Evolutionary conservation across 352 stramenopile genomes (phyloP).

Genomic region (Globisporangium acanthophoron): DNA sequence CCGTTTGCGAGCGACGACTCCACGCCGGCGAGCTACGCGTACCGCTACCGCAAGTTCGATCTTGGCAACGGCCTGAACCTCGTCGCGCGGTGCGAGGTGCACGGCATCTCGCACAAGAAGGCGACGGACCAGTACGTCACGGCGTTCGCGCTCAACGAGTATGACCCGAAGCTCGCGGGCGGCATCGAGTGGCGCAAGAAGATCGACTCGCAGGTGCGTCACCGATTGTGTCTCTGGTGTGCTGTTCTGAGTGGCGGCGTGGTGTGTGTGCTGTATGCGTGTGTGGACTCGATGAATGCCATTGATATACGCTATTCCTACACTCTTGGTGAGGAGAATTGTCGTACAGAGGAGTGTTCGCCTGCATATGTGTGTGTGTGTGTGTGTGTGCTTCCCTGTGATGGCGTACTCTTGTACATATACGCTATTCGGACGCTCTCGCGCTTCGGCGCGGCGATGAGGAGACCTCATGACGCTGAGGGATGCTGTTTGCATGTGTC

Average conservation of each 20-base stretch:
- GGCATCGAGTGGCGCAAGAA: slow-evolving; percentile 94
- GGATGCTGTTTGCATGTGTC: slow-evolving; percentile 6
- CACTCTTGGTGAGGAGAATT: slow-evolving; percentile 25
- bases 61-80: slow-evolving; percentile 87
- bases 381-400: slow-evolving; percentile 8
- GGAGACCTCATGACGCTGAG: slow-evolving; percentile 15
- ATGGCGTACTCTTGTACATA: slow-evolving; percentile 33
- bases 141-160: slow-evolving; percentile 96
- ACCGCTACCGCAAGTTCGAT: slow-evolving; percentile 97
- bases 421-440: slow-evolving; percentile 57
- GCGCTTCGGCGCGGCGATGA: slow-evolving; percentile 12
- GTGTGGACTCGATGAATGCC: slow-evolving; percentile 62
- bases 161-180: slow-evolving; percentile 89
- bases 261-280: slow-evolving; percentile 5
- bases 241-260: slow-evolving; percentile 7
- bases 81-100: slow-evolving; percentile 93
- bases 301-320: slow-evolving; percentile 49
- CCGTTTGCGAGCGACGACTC: slow-evolving; percentile 95
- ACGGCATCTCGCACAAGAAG: slow-evolving; percentile 87
- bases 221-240: slow-evolving; percentile 7
- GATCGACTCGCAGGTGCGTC: slow-evolving; percentile 90
- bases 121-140: slow-evolving; percentile 91
- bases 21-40: slow-evolving; percentile 91
- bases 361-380: slow-evolving; percentile 7
- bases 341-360: slow-evolving; percentile 24